These are phyloP conservation scores for Fistulinella prunicolor DNA, from an alignment of 768 basidiomycete genomes.

Conservation along the genomic window DNA sequence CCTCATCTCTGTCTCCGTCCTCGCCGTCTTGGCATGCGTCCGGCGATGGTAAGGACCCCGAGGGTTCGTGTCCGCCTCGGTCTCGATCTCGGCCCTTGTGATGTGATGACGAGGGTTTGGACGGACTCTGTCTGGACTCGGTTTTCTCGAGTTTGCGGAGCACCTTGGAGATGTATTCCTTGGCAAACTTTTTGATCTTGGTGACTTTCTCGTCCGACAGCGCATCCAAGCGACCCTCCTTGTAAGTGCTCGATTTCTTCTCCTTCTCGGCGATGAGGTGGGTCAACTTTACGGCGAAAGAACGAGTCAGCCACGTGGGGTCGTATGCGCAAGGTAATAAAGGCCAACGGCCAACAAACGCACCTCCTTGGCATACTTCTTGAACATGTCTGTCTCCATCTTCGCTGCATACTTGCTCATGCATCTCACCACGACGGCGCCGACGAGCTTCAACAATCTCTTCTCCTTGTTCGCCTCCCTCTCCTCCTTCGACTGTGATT, in stretches of 20 bases:
- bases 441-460: conserved; percentile 75
- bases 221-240: conserved; percentile 65
- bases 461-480: conserved; percentile 78
- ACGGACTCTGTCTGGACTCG: too few species aligned
- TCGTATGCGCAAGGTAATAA: conserved; percentile 1
- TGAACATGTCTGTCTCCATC: conserved; percentile 81
- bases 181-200: conserved; percentile 92
- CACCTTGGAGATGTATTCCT: conserved; percentile 86
- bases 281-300: conserved; percentile 57
- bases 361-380: conserved; percentile 94
- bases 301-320: neutral
- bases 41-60: conserved; percentile 11
- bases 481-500: conserved; percentile 49
- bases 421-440: conserved; percentile 84
- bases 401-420: conserved; percentile 87
- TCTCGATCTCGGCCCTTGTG: conserved; percentile 7
- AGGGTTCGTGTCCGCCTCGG: conserved; percentile 6
- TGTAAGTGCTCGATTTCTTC: conserved; percentile 83
- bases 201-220: conserved; percentile 81
- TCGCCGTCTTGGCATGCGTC: conserved; percentile 11
- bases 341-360: conserved; percentile 15
- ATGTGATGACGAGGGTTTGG: conserved; percentile 21
- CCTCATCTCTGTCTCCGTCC: conserved; percentile 10
- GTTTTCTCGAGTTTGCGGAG: conserved; percentile 60
- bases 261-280: conserved; percentile 90